A percentile compares a stretch with the other conserved stretches of the same genome.
These are phyloP conservation scores for Diaporthe humulicola DNA, from an alignment of 2,329 filamentous ascomycete species.

Conservation along the genomic window DNA sequence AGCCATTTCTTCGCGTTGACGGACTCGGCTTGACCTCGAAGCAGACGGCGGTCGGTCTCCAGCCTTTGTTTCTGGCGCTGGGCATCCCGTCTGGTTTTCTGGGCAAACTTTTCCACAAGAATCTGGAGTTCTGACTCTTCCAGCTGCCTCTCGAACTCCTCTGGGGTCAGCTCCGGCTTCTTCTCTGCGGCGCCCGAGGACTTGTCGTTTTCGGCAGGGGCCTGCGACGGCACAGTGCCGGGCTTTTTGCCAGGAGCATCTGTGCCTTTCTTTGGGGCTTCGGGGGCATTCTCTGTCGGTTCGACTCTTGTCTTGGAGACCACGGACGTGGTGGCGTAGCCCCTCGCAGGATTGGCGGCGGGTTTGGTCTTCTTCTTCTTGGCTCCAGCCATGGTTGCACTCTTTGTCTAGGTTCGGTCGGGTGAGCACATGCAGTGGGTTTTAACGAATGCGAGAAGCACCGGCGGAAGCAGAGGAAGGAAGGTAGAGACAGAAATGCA, in stretches of 20 bases:
- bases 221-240: constrained; percentile 41
- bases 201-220: constrained; percentile 42
- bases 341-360: constrained; percentile 86
- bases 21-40: constrained; percentile 82
- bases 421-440: constrained; percentile 7
- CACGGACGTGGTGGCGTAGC: constrained; percentile 93
- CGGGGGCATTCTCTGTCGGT: constrained; percentile 49
- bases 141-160: constrained; percentile 90
- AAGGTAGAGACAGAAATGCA: constrained; percentile 1
- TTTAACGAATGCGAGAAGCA: not conserved
- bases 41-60: constrained; percentile 86
- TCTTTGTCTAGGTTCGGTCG: not conserved
- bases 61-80: constrained; percentile 81
- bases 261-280: constrained; percentile 42
- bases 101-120: constrained; percentile 85
- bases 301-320: constrained; percentile 85
- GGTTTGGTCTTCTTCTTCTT: constrained; percentile 98
- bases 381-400: constrained; percentile 71
- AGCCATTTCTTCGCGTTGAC: constrained; percentile 85
- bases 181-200: constrained; percentile 43
- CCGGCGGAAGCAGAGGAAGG: not conserved
- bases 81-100: constrained; percentile 84
- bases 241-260: constrained; percentile 40
- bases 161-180: constrained; percentile 74
- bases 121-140: constrained; percentile 92